Percentiles rank a stretch among this genome's conserved stretches.
These are phyloP conservation scores for Ustilago nuda DNA, from an alignment of 1,284 basidiomycete species.

Conservation along the genomic window DNA sequence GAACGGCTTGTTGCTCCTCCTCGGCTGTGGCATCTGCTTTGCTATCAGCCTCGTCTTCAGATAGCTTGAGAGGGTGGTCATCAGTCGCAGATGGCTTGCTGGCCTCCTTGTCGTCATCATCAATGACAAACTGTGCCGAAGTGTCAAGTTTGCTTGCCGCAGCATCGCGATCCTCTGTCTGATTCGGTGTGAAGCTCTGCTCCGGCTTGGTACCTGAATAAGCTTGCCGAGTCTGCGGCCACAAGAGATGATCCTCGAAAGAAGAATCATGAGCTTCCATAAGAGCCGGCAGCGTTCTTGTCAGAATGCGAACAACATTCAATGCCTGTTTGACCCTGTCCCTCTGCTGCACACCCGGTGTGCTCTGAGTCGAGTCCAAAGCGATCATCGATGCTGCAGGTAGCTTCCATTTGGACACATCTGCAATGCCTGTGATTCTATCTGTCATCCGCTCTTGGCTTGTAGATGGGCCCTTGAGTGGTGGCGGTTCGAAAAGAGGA, in stretches of 20 bases:
- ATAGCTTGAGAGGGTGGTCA: slow-evolving; percentile 40
- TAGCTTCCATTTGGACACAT: slow-evolving; percentile 36
- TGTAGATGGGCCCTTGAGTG: slow-evolving; percentile 17
- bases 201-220: slow-evolving; percentile 15
- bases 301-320: slow-evolving; percentile 63
- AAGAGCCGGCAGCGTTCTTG: slow-evolving; percentile 60
- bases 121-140: slow-evolving; percentile 62
- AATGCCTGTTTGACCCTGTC: slow-evolving; percentile 60
- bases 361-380: slow-evolving; percentile 6
- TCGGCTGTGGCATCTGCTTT: neutral
- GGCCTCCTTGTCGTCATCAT: slow-evolving; percentile 49
- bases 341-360: slow-evolving; percentile 18
- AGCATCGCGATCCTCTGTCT: neutral
- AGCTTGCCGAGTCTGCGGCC: slow-evolving; percentile 38
- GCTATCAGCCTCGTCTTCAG: neutral
- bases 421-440: slow-evolving; percentile 22
- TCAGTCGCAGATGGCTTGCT: slow-evolving; percentile 8
- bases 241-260: slow-evolving; percentile 50
- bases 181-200: neutral
- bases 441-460: slow-evolving; percentile 6
- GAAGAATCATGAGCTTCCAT: slow-evolving; percentile 31
- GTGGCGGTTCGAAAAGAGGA: slow-evolving; percentile 54
- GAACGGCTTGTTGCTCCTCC: slow-evolving; percentile 23
- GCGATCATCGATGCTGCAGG: slow-evolving; percentile 30
- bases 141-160: slow-evolving; percentile 53